phyloP scores from a whole-genome alignment of 2,329 filamentous ascomycete genomes.

The Ophiostoma ulmi region DNA sequence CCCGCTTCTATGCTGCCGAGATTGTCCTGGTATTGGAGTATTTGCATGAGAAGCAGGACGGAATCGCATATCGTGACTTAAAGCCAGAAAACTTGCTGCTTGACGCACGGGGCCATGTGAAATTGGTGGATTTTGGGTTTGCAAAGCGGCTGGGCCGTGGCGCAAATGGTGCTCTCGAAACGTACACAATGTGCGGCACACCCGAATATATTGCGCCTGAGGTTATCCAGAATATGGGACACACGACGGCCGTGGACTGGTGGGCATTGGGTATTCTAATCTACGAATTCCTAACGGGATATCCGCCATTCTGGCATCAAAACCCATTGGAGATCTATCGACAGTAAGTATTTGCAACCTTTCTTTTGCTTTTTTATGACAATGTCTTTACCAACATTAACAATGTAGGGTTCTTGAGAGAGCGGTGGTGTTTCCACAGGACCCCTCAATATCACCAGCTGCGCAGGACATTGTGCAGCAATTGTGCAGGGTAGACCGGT shows the following conservation, averaged over 20 bases:
- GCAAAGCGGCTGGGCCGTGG: constrained; percentile 67
- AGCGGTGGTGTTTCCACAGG: constrained; percentile 66
- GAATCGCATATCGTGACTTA: constrained; percentile 72
- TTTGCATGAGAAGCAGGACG: constrained; percentile 71
- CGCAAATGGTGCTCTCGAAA: constrained; percentile 48
- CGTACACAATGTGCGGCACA: constrained; percentile 77
- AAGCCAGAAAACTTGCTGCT: constrained; percentile 80
- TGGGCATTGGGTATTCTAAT: constrained; percentile 81
- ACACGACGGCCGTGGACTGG: constrained; percentile 75
- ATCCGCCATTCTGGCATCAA: constrained; percentile 81
- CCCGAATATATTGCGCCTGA: constrained; percentile 81
- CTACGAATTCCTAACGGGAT: constrained; percentile 79
- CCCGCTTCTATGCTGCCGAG: constrained; percentile 78
- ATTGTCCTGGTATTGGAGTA: constrained; percentile 78
- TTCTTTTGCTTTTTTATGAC: background rate
- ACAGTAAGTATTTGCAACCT: constrained; percentile 45
- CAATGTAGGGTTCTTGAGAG: constrained; percentile 66
- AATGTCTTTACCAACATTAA: background rate
- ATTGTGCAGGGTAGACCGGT: constrained; percentile 74
- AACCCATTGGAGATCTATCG: constrained; percentile 86
- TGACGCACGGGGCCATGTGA: constrained; percentile 72
- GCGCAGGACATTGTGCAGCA: constrained; percentile 71
- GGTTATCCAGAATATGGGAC: constrained; percentile 77
- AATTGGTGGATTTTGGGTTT: constrained; percentile 80
- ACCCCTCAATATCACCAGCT: constrained; percentile 59